Evolutionary conservation across 1,284 basidiomycete genomes (phyloP).

Genomic region (Mycosarcoma mackinlayi): DNA sequence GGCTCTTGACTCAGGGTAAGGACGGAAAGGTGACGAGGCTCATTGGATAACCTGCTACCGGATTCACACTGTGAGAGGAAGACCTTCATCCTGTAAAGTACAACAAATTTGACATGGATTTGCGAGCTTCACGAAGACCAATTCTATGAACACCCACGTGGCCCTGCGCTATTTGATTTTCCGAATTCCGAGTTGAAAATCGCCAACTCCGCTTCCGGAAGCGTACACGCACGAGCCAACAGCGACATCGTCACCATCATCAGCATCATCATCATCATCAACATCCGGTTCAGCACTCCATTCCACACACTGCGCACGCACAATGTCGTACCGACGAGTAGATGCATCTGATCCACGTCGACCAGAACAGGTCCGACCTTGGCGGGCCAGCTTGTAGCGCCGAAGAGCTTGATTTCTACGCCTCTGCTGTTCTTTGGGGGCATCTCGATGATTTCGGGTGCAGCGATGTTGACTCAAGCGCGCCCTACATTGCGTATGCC

Average conservation of each 20-base stretch:
- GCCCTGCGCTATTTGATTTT: slow-evolving; percentile 7
- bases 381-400: slow-evolving; percentile 29
- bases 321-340: slow-evolving; percentile 39
- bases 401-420: slow-evolving; percentile 43
- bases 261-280: too few species aligned
- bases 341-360: slow-evolving; percentile 38
- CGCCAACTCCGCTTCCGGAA: slow-evolving; percentile 2
- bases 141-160: slow-evolving; percentile 11
- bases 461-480: slow-evolving; percentile 43
- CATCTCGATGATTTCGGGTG: slow-evolving; percentile 41
- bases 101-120: too few species aligned
- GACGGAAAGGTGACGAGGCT: slow-evolving; percentile 79
- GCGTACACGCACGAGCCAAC: too few species aligned
- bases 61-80: slow-evolving; percentile 67
- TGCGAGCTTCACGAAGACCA: too few species aligned
- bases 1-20: slow-evolving; percentile 73
- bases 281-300: neutral
- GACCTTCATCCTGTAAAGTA: too few species aligned
- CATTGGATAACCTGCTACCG: slow-evolving; percentile 89
- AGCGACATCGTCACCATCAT: too few species aligned
- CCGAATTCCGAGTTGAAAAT: slow-evolving; percentile 10
- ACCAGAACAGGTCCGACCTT: slow-evolving; percentile 22
- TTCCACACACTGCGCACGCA: neutral
- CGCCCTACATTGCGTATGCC: slow-evolving; percentile 41
- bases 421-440: slow-evolving; percentile 31